Percentiles rank a stretch among this genome's conserved stretches.
Evolutionary conservation across 2,329 filamentous ascomycete species (phyloP).

Genomic region (Alternaria triticina): DNA sequence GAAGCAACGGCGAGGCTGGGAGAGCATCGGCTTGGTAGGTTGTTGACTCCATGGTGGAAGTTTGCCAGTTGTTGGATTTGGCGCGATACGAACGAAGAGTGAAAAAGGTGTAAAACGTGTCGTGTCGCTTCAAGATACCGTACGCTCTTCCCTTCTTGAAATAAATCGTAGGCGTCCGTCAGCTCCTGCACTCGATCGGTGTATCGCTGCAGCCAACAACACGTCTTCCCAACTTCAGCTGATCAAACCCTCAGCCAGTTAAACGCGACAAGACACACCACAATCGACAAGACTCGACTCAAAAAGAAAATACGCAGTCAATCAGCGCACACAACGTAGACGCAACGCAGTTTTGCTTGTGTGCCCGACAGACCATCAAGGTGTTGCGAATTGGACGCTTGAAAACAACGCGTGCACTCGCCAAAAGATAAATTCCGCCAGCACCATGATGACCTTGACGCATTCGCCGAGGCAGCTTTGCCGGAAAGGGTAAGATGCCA

Average conservation of each 20-base stretch:
- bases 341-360: slow-evolving; percentile 13
- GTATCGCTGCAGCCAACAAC: neutral
- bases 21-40: neutral
- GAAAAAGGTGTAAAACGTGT: neutral
- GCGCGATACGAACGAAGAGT: neutral
- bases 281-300: neutral
- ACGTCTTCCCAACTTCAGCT: slow-evolving; percentile 1
- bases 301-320: neutral
- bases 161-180: neutral
- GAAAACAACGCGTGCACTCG: slow-evolving; percentile 12
- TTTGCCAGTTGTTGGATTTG: neutral
- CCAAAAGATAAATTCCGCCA: slow-evolving; percentile 19
- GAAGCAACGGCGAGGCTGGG: slow-evolving; percentile 47
- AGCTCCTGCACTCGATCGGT: neutral
- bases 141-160: neutral
- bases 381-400: slow-evolving; percentile 15
- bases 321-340: neutral
- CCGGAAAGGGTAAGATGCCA: slow-evolving; percentile 1
- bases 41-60: slow-evolving; percentile 10
- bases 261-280: neutral
- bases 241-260: neutral
- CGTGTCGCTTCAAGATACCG: neutral
- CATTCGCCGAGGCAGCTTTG: slow-evolving; percentile 19
- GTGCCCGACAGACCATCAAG: slow-evolving; percentile 19
- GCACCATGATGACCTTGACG: slow-evolving; percentile 27